Conservation (phyloP, 202 grass and related monocot species). For the Zoysia matrella region DNA sequence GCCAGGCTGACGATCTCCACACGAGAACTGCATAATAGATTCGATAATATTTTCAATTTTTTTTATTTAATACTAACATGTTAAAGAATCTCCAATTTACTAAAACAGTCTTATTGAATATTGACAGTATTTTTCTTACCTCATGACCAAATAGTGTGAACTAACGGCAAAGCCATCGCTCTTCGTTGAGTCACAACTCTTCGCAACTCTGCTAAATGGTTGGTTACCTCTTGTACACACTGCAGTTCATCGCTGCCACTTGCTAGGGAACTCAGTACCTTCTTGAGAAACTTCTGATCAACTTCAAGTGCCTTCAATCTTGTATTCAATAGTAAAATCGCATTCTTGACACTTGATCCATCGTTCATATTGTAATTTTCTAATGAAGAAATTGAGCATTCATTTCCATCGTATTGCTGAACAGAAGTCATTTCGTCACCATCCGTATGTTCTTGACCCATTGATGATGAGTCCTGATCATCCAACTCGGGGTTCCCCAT, state of each 20-base stretch:
- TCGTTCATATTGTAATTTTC: constrained; percentile 1
- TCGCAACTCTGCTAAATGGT: no score
- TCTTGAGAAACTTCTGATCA: constrained; percentile 68
- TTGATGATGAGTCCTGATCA: neutral
- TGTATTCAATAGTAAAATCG: constrained; percentile 50
- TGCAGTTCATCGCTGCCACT: constrained; percentile 12
- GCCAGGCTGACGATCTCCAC: constrained; percentile 1
- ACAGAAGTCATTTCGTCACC: neutral
- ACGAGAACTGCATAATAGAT: constrained; percentile 18
- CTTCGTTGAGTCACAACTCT: no score
- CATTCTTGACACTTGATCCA: constrained; percentile 35
- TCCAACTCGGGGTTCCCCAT: constrained; percentile 32
- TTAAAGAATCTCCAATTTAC: neutral
- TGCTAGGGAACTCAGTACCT: constrained; percentile 56
- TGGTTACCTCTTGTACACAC: no score
- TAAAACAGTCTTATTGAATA: neutral
- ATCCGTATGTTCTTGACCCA: neutral
- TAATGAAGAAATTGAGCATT: constrained; percentile 34
- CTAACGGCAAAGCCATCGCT: no score
- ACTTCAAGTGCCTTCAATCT: constrained; percentile 63
- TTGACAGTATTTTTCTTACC: constrained; percentile 28
- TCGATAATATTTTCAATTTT: constrained; percentile 6
- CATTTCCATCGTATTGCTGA: constrained; percentile 10
- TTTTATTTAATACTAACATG: neutral
- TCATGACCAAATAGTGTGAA: constrained; percentile 30